These are phyloP conservation scores for Nepenthes gracilis DNA, from an alignment of 148 eudicot species.

Conservation along the genomic window DNA sequence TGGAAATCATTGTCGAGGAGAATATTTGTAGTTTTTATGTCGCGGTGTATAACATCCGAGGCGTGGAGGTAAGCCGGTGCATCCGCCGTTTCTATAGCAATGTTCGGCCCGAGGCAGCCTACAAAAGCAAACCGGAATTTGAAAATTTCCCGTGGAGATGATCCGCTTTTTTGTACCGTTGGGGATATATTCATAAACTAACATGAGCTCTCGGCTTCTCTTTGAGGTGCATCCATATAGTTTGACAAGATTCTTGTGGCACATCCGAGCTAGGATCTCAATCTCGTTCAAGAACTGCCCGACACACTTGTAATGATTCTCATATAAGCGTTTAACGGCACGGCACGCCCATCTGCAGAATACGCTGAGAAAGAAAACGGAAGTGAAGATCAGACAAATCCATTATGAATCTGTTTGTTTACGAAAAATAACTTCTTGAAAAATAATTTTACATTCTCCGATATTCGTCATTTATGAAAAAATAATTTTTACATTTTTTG, in stretches of 20 bases:
- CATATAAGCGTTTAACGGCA: conserved; percentile 62
- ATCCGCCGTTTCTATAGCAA: conserved; percentile 61
- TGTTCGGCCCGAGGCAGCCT: conserved; percentile 38
- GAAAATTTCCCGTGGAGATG: conserved; percentile 50
- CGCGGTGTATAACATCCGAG: conserved; percentile 51
- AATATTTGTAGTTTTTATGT: conserved; percentile 53
- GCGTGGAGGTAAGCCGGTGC: conserved; percentile 49
- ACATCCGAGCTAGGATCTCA: conserved; percentile 40
- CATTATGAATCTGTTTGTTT: no score
- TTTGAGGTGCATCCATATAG: conserved; percentile 58
- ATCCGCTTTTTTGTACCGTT: conserved; percentile 62
- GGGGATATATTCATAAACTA: conserved; percentile 56
- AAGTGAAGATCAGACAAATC: no score
- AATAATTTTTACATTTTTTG: no score
- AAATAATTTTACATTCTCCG: no score
- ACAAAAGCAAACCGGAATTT: conserved; percentile 27
- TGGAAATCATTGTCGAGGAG: conserved; percentile 43
- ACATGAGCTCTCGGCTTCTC: conserved; percentile 39
- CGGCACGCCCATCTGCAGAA: conserved; percentile 42
- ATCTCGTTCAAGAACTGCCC: conserved; percentile 66
- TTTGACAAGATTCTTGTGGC: conserved; percentile 41
- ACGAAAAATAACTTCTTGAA: no score
- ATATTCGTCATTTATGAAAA: no score
- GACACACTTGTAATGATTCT: conserved; percentile 46
- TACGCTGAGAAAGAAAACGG: conserved; percentile 13